Conservation (phyloP, 140 eudicot species). For the Erigeron philadelphicus region DNA sequence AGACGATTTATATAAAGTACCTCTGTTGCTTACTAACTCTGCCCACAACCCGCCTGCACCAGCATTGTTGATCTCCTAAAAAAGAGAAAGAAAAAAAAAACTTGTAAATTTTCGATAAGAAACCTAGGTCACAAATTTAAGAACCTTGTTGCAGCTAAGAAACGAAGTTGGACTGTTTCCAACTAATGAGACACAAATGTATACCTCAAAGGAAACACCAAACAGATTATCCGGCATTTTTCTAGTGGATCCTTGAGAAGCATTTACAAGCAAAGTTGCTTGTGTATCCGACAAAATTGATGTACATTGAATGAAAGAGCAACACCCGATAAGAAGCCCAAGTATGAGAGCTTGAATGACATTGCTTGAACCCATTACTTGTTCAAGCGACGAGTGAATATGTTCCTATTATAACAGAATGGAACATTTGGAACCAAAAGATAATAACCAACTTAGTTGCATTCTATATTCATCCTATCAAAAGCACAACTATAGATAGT, state of each 20-base stretch:
- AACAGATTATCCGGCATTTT: slow-evolving; percentile 63
- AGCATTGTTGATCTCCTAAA: slow-evolving; percentile 95
- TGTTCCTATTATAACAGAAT: not conserved
- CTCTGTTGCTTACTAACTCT: slow-evolving; percentile 89
- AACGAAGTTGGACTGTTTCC: not conserved
- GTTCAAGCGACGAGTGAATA: slow-evolving; percentile 18
- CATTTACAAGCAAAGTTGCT: slow-evolving; percentile 52
- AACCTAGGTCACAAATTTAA: not conserved
- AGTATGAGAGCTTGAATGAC: slow-evolving; percentile 26
- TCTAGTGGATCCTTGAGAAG: slow-evolving; percentile 48
- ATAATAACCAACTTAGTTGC: not conserved
- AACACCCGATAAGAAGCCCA: slow-evolving; percentile 35
- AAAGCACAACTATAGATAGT: not conserved
- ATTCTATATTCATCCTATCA: not conserved
- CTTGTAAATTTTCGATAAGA: slow-evolving; percentile 3
- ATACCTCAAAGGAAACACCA: slow-evolving; percentile 93
- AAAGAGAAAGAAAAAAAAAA: not conserved
- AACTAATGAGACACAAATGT: not conserved
- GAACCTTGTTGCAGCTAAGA: not conserved
- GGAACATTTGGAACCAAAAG: not conserved
- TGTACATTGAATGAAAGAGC: slow-evolving; percentile 38
- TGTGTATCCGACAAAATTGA: slow-evolving; percentile 41
- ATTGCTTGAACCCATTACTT: slow-evolving; percentile 47
- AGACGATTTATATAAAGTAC: slow-evolving; percentile 22
- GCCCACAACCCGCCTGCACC: slow-evolving; percentile 98